Base-by-base conservation (phyloP, 2,329 filamentous ascomycete species). In the Diplodia corticola region DNA sequence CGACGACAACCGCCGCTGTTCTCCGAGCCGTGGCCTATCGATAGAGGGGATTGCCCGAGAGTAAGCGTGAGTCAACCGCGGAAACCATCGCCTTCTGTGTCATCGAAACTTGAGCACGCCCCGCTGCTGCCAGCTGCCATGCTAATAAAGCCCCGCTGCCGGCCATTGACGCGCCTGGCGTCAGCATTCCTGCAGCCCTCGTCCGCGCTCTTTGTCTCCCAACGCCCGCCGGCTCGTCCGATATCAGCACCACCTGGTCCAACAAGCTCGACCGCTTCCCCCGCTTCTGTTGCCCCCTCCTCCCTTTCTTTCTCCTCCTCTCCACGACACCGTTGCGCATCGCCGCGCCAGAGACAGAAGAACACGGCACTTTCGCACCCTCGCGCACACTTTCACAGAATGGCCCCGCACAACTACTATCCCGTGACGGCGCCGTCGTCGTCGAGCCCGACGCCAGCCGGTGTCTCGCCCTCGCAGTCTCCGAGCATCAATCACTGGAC, bases 401-500 rank as follows among this genome's bases (percentile, higher is more conserved):
- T 60, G 57, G 10, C 57, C 15, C 57, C 57, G 10, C 40, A 59
- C 54, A 59, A 59, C 24, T 59, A 59, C 57, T 60, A 60, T 28
- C 57, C 57, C 13, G 57, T 60, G 15, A 49, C 40, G 17, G 40
- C 57, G 57, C 57, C 57, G 40, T 49, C 57, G 12, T 60, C 57
- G 26, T 20, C 57, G 40, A n/a, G 24, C 40, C 57, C 40, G 6
- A 30, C 26, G 17, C 26, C 44, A 10, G 57, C 57, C 57, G 40
- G 44, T n/a, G 37, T 49, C 57, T 48, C 40, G 24, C 57, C 57
- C 57, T 22, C 57, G 4, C 53, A 55, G 20, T 37, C 53, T 6
- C 30, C 53, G 37, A 59, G 24, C 35, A 24, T 67, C 49, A 73
- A 72, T 48, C 72, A 75, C 24, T 78, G 76, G 76, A 70, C 74